Percentiles rank a stretch among this genome's conserved stretches.
Conservation (phyloP, 352 stramenopile species). For the Phytophthora ramorum region DNA sequence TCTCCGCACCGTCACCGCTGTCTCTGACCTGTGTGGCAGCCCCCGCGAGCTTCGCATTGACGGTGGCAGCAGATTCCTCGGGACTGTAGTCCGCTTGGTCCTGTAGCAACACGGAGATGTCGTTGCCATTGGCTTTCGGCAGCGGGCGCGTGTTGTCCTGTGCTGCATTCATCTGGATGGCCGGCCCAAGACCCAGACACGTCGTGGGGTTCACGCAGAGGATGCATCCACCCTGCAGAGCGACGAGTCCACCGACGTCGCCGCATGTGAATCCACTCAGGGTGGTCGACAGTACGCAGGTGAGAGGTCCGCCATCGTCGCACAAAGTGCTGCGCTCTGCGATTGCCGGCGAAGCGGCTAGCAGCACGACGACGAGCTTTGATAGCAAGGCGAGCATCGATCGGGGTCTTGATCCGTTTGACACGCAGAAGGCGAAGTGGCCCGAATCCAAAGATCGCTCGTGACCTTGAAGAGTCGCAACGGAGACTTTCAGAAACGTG, state of each 20-base stretch:
- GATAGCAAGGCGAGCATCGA: not conserved
- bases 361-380: not conserved
- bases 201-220: slow-evolving; percentile 47
- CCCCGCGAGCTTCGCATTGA: slow-evolving; percentile 26
- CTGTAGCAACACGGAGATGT: slow-evolving; percentile 33
- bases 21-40: slow-evolving; percentile 10
- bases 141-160: slow-evolving; percentile 7
- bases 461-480: slow-evolving; percentile 22
- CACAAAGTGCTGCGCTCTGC: slow-evolving; percentile 37
- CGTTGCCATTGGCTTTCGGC: slow-evolving; percentile 34
- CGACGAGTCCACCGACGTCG: slow-evolving; percentile 33
- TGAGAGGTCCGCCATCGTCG: slow-evolving; percentile 42
- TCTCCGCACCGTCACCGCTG: not conserved
- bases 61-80: slow-evolving; percentile 12
- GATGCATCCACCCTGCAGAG: slow-evolving; percentile 57
- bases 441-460: slow-evolving; percentile 14
- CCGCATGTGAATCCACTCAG: slow-evolving; percentile 26
- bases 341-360: slow-evolving; percentile 11
- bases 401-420: slow-evolving; percentile 1
- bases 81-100: slow-evolving; percentile 23
- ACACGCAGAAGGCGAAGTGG: slow-evolving; percentile 30
- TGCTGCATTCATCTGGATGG: not conserved
- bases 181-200: slow-evolving; percentile 25
- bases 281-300: not conserved
- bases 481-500: slow-evolving; percentile 15